Evolutionary conservation across 1,139 yeast genomes (phyloP).

Genomic region (Trichomonascaceae sp.): DNA sequence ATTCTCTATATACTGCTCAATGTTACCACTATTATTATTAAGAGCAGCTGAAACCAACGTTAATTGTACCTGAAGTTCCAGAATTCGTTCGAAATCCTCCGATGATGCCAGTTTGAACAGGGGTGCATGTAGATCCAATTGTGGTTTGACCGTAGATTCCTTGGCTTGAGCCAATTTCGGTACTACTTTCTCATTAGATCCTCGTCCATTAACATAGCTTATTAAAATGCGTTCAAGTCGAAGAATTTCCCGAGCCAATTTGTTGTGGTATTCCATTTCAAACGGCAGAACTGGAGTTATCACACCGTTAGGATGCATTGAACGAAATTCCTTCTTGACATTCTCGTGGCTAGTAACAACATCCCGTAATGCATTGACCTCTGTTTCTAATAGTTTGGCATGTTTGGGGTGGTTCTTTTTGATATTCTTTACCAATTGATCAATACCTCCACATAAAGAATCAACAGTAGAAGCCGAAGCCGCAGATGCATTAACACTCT

Average conservation of each 20-base stretch:
- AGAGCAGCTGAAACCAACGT: slow-evolving; percentile 8
- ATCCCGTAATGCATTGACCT: slow-evolving; percentile 18
- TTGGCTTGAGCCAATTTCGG: background rate
- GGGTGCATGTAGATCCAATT: slow-evolving; percentile 23
- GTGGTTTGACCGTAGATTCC: background rate
- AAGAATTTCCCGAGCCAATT: slow-evolving; percentile 18
- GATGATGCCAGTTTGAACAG: slow-evolving; percentile 22
- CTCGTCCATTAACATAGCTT: slow-evolving; percentile 18
- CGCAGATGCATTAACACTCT: slow-evolving; percentile 26
- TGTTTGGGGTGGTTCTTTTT: slow-evolving; percentile 16
- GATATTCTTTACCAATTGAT: slow-evolving; percentile 18
- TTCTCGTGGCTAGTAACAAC: slow-evolving; percentile 14
- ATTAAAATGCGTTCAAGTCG: slow-evolving; percentile 21
- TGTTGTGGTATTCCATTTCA: slow-evolving; percentile 15
- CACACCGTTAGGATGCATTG: slow-evolving; percentile 4
- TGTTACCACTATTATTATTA: slow-evolving; percentile 1
- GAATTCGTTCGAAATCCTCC: slow-evolving; percentile 22
- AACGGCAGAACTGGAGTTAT: slow-evolving; percentile 5
- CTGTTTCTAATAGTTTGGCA: slow-evolving; percentile 18
- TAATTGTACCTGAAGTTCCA: slow-evolving; percentile 11
- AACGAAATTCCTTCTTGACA: slow-evolving; percentile 3
- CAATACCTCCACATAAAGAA: slow-evolving; percentile 18
- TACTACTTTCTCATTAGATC: background rate
- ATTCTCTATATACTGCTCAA: slow-evolving; percentile 4
- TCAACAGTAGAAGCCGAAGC: slow-evolving; percentile 22